A percentile compares a stretch with the other conserved stretches of the same genome.
Evolutionary conservation across 345 rosid species (phyloP).

Genomic region (Abelmoschus esculentus): DNA sequence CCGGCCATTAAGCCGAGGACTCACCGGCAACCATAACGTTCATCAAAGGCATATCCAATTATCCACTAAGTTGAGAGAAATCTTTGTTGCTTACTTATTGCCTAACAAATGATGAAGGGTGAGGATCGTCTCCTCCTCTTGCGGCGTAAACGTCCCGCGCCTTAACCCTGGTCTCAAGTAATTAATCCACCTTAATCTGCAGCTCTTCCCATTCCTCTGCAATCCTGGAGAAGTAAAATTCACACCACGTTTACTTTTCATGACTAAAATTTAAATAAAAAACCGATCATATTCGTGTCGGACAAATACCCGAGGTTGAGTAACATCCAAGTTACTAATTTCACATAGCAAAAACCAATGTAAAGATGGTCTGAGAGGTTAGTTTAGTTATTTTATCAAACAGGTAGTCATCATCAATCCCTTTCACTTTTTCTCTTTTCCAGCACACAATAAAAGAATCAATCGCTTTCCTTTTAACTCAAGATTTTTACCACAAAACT

Average conservation of each 20-base stretch:
- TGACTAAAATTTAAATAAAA: too few relatives aligned
- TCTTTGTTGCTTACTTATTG: constrained; percentile 56
- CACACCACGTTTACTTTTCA: not conserved
- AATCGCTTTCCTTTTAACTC: constrained; percentile 2
- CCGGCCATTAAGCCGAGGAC: not conserved
- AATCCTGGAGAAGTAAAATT: constrained; percentile 37
- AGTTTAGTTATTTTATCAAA: constrained; percentile 8
- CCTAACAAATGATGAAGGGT: constrained; percentile 65
- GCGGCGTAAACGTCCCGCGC: constrained; percentile 45
- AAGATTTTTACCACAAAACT: not conserved
- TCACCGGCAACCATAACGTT: not conserved
- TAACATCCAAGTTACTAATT: not conserved
- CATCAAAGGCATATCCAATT: not conserved
- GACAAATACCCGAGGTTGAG: not conserved
- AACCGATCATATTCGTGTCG: not conserved
- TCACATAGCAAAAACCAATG: not conserved
- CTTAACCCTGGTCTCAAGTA: constrained; percentile 84
- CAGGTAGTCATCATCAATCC: constrained; percentile 1
- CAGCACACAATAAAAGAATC: constrained; percentile 1
- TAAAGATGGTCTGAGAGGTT: constrained; percentile 4
- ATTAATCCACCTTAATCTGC: constrained; percentile 93
- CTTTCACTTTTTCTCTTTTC: not conserved
- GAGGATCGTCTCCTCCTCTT: constrained; percentile 70
- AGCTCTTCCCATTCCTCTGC: constrained; percentile 91
- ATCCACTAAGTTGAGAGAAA: not conserved